A percentile compares a stretch with the other conserved stretches of the same genome.
Conservation (phyloP, 192 early-diverging fungal species). For the Geranomyces variabilis region DNA sequence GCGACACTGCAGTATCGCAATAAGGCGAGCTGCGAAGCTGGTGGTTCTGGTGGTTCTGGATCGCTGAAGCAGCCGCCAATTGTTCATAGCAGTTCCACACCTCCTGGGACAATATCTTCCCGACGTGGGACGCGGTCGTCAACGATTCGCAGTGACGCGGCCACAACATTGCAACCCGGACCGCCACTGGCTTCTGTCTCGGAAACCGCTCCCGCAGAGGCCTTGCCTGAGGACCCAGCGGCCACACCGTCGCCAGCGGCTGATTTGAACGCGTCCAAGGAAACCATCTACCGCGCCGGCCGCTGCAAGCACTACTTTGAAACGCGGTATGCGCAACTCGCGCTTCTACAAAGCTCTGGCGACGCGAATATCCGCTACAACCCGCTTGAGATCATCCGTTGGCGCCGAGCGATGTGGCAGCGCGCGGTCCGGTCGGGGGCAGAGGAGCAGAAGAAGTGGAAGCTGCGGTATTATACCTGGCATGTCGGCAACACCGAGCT, state of each 20-base stretch:
- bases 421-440: conserved; percentile 26
- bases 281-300: conserved; percentile 23
- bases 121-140: neutral
- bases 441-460: conserved; percentile 37
- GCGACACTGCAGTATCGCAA: conserved; percentile 28
- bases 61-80: neutral
- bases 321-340: conserved; percentile 21
- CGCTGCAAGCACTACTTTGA: conserved; percentile 40
- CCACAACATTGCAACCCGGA: neutral
- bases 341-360: neutral
- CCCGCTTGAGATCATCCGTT: conserved; percentile 31
- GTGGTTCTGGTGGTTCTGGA: neutral
- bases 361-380: conserved; percentile 20
- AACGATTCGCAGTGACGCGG: neutral
- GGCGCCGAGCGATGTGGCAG: conserved; percentile 32
- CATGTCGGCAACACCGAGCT: conserved; percentile 34
- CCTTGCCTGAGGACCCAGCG: neutral
- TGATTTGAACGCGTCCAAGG: conserved; percentile 12
- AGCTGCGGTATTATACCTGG: conserved; percentile 34
- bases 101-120: neutral
- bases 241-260: neutral
- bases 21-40: conserved; percentile 7
- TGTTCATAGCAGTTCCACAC: neutral
- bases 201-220: neutral
- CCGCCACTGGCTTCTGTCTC: neutral